phyloP scores from a whole-genome alignment of 805 yeast species.

The Metschnikowia santaceciliae region DNA sequence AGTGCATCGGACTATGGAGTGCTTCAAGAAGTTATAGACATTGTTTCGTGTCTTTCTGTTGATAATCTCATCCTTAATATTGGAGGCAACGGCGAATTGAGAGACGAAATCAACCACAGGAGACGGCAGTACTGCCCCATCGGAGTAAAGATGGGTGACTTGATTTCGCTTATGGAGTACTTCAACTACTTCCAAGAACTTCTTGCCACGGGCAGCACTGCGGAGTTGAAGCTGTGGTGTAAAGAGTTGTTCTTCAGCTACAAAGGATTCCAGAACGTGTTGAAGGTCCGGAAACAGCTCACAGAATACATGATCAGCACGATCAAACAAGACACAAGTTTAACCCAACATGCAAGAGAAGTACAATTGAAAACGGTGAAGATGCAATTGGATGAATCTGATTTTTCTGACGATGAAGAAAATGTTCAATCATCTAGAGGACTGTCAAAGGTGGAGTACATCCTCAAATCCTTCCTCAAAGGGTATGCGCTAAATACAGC shows the following conservation, averaged over 20 bases:
- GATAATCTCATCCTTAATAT: slow-evolving; percentile 84
- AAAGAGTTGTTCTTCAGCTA: slow-evolving; percentile 67
- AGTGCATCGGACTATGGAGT: slow-evolving; percentile 60
- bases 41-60: slow-evolving; percentile 88
- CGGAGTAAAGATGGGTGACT: slow-evolving; percentile 78
- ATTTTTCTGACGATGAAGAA: slow-evolving; percentile 16
- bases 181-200: slow-evolving; percentile 49
- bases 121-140: slow-evolving; percentile 65
- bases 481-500: slow-evolving; percentile 92
- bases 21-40: slow-evolving; percentile 70
- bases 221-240: slow-evolving; percentile 80
- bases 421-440: slow-evolving; percentile 37
- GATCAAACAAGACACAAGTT: slow-evolving; percentile 37
- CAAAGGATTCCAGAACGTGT: slow-evolving; percentile 77
- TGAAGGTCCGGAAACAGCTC: slow-evolving; percentile 72
- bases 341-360: slow-evolving; percentile 25
- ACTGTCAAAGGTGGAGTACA: slow-evolving; percentile 34
- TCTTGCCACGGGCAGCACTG: slow-evolving; percentile 25
- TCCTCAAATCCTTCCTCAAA: slow-evolving; percentile 73
- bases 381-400: slow-evolving; percentile 21
- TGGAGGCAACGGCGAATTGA: slow-evolving; percentile 54
- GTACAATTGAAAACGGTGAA: slow-evolving; percentile 23
- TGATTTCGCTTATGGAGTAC: slow-evolving; percentile 76
- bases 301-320: slow-evolving; percentile 58
- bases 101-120: slow-evolving; percentile 81